Base-by-base conservation (phyloP, 495 filamentous ascomycete genomes). In the Aspergillus nidulans region DNA sequence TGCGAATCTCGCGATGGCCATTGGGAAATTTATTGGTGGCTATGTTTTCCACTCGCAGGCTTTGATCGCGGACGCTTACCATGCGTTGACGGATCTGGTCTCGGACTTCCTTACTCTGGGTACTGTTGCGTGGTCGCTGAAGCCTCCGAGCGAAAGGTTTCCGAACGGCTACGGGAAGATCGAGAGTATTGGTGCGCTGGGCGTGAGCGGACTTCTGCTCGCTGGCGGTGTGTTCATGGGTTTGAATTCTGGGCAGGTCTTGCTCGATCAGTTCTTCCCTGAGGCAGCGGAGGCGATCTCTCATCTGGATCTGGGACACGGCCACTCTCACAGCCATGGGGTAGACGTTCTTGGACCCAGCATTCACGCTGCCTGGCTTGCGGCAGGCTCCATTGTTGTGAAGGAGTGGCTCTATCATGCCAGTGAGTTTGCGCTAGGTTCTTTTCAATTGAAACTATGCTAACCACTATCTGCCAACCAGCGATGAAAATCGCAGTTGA, bases 381-480 rank as follows among this genome's bases (percentile, higher is more conserved):
- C 94, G n/a, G 89, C 81, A 15, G 91, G 89, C 4, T 94, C 90
- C 1, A 95, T 98, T 47, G 69, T 89, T 2, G 74, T 96, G 50
- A 98, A 98, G 74, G 94, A 98, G 68, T 98, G 92, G 88, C 74
- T 98, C 24, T 98, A 97, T 66, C 86, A 88, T 77, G 89, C 91
- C 42, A 97, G 92, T 95, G 84, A 76, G 91, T 78, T 40, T 40
- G 30, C 10, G n/a, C 24, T 19, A 12, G 0, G 7, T 23, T 49
- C 51, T 6, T 10, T 21, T 6, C 34, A n/a, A 18, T 19, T 52
- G 15, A 12, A 49, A 21, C 12, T 9, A n/a, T 5, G 45, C 56
- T 56, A 49, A 52, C 34, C 38, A 47, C 40, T 69, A 52, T 57
- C 43, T 49, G 52, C n/a, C 18, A 13, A 6, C 42, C 58, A 96